Evolutionary conservation across 371 early-diverging fungal species (phyloP).

Genomic region (Blakeslea trispora): DNA sequence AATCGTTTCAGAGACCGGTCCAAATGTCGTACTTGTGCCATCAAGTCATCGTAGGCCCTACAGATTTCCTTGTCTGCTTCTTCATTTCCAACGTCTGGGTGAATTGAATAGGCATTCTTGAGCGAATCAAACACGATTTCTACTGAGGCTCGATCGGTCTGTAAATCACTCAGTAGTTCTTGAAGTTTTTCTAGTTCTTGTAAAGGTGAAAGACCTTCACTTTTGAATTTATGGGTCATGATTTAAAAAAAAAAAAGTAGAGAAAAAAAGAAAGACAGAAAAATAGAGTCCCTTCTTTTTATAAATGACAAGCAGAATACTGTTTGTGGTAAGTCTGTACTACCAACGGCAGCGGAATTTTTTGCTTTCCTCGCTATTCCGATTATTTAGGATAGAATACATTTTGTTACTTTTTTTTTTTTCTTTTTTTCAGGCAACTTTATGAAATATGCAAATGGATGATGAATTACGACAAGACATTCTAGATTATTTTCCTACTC

Average conservation of each 20-base stretch:
- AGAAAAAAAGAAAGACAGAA: background rate
- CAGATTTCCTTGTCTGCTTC: conserved; percentile 25
- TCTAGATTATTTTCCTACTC: conserved; percentile 8
- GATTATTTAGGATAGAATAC: too few relatives aligned
- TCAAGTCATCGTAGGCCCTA: conserved; percentile 26
- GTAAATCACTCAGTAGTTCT: conserved; percentile 15
- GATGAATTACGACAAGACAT: conserved; percentile 15
- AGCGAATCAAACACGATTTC: conserved; percentile 23
- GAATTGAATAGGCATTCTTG: conserved; percentile 21
- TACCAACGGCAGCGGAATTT: too few relatives aligned
- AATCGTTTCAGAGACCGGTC: conserved; percentile 22
- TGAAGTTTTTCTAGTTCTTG: conserved; percentile 15
- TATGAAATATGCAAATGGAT: conserved; percentile 6
- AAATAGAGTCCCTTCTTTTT: too few relatives aligned
- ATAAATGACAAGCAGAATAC: too few relatives aligned
- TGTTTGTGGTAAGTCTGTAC: too few relatives aligned
- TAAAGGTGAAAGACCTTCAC: too few relatives aligned
- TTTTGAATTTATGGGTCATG: too few relatives aligned
- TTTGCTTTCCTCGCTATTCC: too few relatives aligned
- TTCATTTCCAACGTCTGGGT: conserved; percentile 14
- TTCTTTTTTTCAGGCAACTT: background rate
- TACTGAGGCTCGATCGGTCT: conserved; percentile 20
- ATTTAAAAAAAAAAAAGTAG: background rate
- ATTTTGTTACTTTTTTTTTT: conserved; percentile 6
- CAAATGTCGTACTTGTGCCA: conserved; percentile 28